Evolutionary conservation across 2,329 filamentous ascomycete species (phyloP).

Genomic region (Colletotrichum brevisporum): DNA sequence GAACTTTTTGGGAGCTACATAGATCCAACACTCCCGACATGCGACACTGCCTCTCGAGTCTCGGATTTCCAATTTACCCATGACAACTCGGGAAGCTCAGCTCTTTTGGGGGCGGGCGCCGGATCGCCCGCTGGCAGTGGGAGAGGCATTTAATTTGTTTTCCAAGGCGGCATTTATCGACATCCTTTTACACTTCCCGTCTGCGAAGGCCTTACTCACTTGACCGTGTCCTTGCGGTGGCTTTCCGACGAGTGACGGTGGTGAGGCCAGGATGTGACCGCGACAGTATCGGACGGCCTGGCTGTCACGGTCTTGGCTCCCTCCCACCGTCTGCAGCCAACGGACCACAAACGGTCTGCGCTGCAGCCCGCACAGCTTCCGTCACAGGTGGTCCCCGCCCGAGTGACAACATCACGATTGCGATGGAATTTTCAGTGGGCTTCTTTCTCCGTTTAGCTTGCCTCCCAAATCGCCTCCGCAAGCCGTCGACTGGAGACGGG

Average conservation of each 20-base stretch:
- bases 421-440: background rate
- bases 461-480: background rate
- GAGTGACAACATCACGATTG: background rate
- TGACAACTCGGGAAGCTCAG: conserved; percentile 24
- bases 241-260: conserved; percentile 6
- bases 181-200: background rate
- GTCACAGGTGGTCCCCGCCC: background rate
- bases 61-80: conserved; percentile 32
- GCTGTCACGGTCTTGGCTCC: conserved; percentile 36
- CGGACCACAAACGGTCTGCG: background rate
- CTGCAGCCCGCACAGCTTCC: conserved; percentile 14
- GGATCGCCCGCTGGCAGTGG: conserved; percentile 16
- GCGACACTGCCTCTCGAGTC: conserved; percentile 22
- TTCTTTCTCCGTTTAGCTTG: background rate
- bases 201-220: conserved; percentile 10
- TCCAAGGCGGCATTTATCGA: conserved; percentile 23
- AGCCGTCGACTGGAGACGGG: conserved; percentile 22
- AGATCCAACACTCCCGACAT: conserved; percentile 1
- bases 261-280: background rate
- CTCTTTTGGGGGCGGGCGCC: conserved; percentile 21
- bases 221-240: conserved; percentile 14
- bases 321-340: conserved; percentile 30
- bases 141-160: conserved; percentile 15
- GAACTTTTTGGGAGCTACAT: background rate
- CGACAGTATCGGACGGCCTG: conserved; percentile 20